A percentile compares a stretch with the other conserved stretches of the same genome.
These are phyloP conservation scores for Scheffersomyces lignicola DNA, from an alignment of 1,139 yeast genomes.

Conservation along the genomic window DNA sequence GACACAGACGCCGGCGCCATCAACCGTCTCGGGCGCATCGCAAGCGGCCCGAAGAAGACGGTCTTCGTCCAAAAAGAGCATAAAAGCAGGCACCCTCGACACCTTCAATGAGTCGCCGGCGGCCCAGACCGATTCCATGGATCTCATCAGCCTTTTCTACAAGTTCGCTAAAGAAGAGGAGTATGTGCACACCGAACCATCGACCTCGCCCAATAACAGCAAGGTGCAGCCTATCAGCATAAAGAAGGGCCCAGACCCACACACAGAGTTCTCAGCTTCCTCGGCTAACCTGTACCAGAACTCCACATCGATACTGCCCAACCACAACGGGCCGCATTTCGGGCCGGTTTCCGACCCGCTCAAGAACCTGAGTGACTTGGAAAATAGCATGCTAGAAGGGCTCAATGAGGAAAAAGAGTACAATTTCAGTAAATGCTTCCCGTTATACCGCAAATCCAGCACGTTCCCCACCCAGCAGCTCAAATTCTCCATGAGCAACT, in stretches of 20 bases:
- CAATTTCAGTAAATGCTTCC: constrained; percentile 77
- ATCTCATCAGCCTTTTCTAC: constrained; percentile 39
- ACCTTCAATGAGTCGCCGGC: constrained; percentile 14
- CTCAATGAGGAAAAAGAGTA: constrained; percentile 54
- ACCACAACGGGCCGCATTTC: constrained; percentile 6
- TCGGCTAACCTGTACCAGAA: constrained; percentile 5
- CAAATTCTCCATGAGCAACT: constrained; percentile 31
- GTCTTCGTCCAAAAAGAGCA: constrained; percentile 25
- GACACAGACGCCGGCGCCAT: constrained; percentile 7
- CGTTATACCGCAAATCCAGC: constrained; percentile 69
- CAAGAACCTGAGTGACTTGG: constrained; percentile 13
- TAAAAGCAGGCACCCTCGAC: constrained; percentile 13
- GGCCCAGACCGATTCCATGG: constrained; percentile 26
- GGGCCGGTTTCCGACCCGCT: constrained; percentile 5
- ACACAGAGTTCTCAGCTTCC: too few relatives aligned
- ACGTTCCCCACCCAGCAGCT: constrained; percentile 65
- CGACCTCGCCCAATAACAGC: constrained; percentile 6
- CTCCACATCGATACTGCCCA: constrained; percentile 16
- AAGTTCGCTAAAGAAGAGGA: constrained; percentile 45
- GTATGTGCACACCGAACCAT: constrained; percentile 8
- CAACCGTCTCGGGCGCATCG: constrained; percentile 8
- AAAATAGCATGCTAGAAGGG: constrained; percentile 22
- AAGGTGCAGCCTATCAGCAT: constrained; percentile 17
- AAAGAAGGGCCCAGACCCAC: too few relatives aligned
- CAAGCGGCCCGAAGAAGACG: constrained; percentile 16